Conservation (phyloP, 768 basidiomycete species). For the Trametes cubensis region DNA sequence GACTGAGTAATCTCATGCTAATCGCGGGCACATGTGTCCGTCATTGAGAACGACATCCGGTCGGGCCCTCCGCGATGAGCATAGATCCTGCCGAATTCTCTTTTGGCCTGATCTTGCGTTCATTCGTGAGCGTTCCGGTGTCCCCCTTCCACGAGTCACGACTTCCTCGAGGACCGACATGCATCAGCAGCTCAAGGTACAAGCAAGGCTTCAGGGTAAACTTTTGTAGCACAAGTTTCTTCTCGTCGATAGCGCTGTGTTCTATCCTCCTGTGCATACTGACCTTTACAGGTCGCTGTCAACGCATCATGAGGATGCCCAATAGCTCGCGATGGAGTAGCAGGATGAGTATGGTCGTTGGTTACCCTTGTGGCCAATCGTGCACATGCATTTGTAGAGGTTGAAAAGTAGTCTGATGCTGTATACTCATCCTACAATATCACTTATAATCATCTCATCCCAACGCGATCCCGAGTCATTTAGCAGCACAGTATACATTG, state of each 20-base stretch:
- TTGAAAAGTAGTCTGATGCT: too few relatives aligned
- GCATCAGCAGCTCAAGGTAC: too few relatives aligned
- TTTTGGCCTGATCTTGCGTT: slow-evolving; percentile 3
- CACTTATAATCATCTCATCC: too few relatives aligned
- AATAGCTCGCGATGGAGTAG: neutral
- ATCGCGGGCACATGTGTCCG: neutral
- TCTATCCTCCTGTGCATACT: slow-evolving; percentile 4
- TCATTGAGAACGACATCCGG: neutral
- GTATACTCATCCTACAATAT: too few relatives aligned
- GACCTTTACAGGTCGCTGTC: slow-evolving; percentile 5
- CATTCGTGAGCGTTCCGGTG: neutral
- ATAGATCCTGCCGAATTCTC: neutral
- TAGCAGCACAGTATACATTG: too few relatives aligned
- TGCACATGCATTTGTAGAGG: too few relatives aligned
- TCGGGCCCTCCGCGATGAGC: slow-evolving; percentile 14
- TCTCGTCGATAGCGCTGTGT: neutral
- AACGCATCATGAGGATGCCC: neutral
- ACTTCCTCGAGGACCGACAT: too few relatives aligned
- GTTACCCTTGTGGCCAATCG: too few relatives aligned
- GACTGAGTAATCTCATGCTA: slow-evolving; percentile 8
- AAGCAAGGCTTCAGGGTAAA: slow-evolving; percentile 1
- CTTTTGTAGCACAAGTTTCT: neutral
- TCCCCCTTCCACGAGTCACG: too few relatives aligned
- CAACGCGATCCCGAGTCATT: too few relatives aligned
- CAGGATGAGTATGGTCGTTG: too few relatives aligned